Evolutionary conservation across 2,329 filamentous ascomycete genomes (phyloP), one percentile per base, ranked within the genome.

Genomic region (Capronia americana): DNA sequence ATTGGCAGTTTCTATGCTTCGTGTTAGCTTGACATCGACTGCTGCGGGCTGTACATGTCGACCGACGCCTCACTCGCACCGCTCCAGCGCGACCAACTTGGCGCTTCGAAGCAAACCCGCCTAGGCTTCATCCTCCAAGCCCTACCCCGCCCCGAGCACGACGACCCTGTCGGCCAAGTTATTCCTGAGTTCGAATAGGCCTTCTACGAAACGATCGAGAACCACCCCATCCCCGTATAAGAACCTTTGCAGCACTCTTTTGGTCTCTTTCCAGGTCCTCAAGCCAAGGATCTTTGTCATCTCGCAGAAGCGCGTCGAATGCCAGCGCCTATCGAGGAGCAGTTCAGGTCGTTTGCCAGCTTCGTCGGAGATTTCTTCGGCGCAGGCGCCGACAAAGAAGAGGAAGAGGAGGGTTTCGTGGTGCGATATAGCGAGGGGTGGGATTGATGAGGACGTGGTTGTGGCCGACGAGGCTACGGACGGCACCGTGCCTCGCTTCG

Each of bases 321-420:
- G 63, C 63, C 63, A 65, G 23, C 28, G 24, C 32, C 24, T 38
- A 34, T 65, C 57, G 20, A 54, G 3, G 5, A 65, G 50, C 3
- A 62, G 34, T n/a, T 62, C 46, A 4, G 64, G 64, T 28, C 64
- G 32, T 44, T 66, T 66, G 28, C 64, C 64, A 20, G 64, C 59
- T 14, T 63, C 64, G 24, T 63, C 55, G 23, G 64, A 63, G 46
- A 63, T 41, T 23, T 66, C 59, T 63, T 66, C 64, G 5, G 64
- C 64, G 48, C 64, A 66, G 20, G 64, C 64, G 12, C 64, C 64
- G 46, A 66, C 59, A 55, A 66, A 66, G 64, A 66, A 66, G 5
- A 66, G 44, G n/a, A 50, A 66, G 8, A 66, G 59, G 12, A 66
- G 53, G 2, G 53, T 7, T 57, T 66, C 60, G 20, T 66, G 60